These are phyloP conservation scores for Wickerhamomyces sp. DNA, from an alignment of 1,139 yeast genomes.

Conservation along the genomic window DNA sequence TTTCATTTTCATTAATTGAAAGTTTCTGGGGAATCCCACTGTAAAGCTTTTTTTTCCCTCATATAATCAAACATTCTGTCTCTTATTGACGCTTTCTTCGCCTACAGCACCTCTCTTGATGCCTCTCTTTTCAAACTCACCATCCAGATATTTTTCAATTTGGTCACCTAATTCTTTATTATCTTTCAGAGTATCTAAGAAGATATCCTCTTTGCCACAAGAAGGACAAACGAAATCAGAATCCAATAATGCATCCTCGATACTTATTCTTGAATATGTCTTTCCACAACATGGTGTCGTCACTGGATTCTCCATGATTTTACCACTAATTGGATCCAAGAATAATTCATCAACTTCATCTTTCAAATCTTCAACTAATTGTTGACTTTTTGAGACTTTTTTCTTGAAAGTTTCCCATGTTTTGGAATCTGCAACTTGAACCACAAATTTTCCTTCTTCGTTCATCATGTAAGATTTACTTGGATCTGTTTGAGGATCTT, in stretches of 20 bases:
- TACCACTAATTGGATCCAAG: constrained; percentile 54
- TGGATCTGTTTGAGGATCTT: constrained; percentile 55
- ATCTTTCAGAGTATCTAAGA: constrained; percentile 62
- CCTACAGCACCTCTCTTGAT: constrained; percentile 14
- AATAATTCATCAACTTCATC: constrained; percentile 52
- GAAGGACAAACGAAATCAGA: constrained; percentile 89
- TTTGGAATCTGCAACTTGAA: constrained; percentile 88
- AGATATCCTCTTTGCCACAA: constrained; percentile 69
- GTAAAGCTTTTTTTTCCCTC: too few relatives aligned
- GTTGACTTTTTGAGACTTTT: constrained; percentile 46
- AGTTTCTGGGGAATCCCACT: too few relatives aligned
- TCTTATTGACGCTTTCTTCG: constrained; percentile 11
- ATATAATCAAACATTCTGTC: too few relatives aligned
- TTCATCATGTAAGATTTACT: constrained; percentile 84
- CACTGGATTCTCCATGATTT: constrained; percentile 68
- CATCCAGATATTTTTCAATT: constrained; percentile 46
- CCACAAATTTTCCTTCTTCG: constrained; percentile 92
- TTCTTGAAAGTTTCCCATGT: constrained; percentile 89
- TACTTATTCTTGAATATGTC: constrained; percentile 50
- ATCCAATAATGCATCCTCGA: constrained; percentile 74
- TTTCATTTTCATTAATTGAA: too few relatives aligned
- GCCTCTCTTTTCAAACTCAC: constrained; percentile 23
- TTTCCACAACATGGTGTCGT: constrained; percentile 78
- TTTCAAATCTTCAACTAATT: constrained; percentile 35
- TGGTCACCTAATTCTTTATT: constrained; percentile 55